Evolutionary conservation across 2,329 filamentous ascomycete species (phyloP), one percentile per base, ranked within the genome.

Genomic region (Claviceps citrina): DNA sequence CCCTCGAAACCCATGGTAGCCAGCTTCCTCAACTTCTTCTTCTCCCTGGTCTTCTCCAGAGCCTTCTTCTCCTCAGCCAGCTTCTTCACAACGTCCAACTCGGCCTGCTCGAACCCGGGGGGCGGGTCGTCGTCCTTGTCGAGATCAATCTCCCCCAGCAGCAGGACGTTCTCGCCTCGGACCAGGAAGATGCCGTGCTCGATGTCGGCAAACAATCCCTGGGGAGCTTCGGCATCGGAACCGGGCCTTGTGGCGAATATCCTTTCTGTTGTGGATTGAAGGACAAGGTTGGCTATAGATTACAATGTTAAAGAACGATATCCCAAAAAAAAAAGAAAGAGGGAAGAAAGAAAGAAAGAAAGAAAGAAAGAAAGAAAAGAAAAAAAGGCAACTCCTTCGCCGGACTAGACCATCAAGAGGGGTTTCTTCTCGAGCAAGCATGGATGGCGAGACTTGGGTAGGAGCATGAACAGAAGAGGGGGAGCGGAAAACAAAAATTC

Each of bases 81-180:
- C 45, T 72, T 74, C 48, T 79, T 76, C 28, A 93, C 84, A 46
- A 79, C 64, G 35, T 80, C 73, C 36, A 77, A 66, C 1, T 84
- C 71, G 2, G 77, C 85, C 47, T 59, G 55, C 51, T 75, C 65
- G 47, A 81, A 85, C 25, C 78, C 76, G 1, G 84, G 85, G 12
- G 85, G 70, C 15, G 84, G 68, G 43, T 93, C 79, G 59, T 98
- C 91, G 61, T 98, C 91, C 55, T 82, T 85, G 66, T 98, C 91
- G 19, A 98, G 75, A 58, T 98, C 91, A 52, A 98, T 93, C 62
- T 96, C 93, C 28, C 91, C 91, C 15, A 96, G 72, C 33, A 98
- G 68, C 38, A 94, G 70, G n/a, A 98, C 91, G 59, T 98, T 98
- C 65, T 98, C 91, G 49, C 91, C 91, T 43, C 91, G 73, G 34